phyloP scores from a whole-genome alignment of 1,284 basidiomycete species.

The Termitomyces sp. region DNA sequence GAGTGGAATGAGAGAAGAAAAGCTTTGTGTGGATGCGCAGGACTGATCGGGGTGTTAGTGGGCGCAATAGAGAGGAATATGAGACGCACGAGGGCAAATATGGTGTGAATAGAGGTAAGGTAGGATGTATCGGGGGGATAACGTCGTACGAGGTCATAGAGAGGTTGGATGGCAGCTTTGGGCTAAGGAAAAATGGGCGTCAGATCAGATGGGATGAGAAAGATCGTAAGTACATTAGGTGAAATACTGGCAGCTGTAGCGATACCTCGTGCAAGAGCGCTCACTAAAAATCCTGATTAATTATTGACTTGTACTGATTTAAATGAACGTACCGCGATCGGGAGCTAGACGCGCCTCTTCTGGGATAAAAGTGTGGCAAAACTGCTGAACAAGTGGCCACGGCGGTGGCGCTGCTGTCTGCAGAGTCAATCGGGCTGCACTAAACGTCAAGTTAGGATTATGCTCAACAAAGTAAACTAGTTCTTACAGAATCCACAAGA shows the following conservation, averaged over 20 bases:
- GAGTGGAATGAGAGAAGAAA: constrained; percentile 50
- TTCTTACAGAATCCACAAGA: constrained; percentile 67
- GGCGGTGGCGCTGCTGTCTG: constrained; percentile 34
- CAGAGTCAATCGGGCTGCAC: constrained; percentile 48
- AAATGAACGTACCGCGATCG: constrained; percentile 50
- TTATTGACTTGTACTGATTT: background rate
- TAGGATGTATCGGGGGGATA: constrained; percentile 53
- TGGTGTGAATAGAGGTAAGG: constrained; percentile 65
- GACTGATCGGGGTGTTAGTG: constrained; percentile 26
- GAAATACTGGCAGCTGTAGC: constrained; percentile 21
- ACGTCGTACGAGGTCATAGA: constrained; percentile 54
- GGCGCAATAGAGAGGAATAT: constrained; percentile 1
- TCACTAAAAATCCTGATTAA: constrained; percentile 32
- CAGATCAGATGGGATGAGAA: background rate
- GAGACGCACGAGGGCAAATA: constrained; percentile 45
- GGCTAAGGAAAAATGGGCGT: constrained; percentile 26
- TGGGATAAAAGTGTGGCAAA: constrained; percentile 55
- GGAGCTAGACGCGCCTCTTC: constrained; percentile 59
- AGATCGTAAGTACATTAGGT: constrained; percentile 31
- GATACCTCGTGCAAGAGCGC: constrained; percentile 47
- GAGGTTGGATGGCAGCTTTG: constrained; percentile 49
- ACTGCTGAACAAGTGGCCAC: constrained; percentile 42
- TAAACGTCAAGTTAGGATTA: constrained; percentile 21
- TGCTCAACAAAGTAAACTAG: background rate
- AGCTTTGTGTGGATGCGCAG: constrained; percentile 48